A percentile compares a stretch with the other conserved stretches of the same genome.
phyloP scores from a whole-genome alignment of 495 filamentous ascomycete species.

The Ramalina intermedia region DNA sequence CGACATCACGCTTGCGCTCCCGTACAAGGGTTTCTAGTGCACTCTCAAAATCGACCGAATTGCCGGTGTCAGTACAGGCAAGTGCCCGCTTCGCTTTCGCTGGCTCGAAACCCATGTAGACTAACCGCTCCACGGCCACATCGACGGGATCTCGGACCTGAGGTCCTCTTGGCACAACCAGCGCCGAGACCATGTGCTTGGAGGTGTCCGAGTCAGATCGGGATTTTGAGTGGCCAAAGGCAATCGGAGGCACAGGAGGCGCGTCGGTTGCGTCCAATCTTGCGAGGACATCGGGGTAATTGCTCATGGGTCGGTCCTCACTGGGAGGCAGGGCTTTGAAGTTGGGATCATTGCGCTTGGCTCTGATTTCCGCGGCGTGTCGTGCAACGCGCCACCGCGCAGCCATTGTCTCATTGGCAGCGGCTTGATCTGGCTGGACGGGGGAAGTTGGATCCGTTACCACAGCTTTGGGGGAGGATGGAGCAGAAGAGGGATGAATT shows the following conservation, averaged over 20 bases:
- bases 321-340: constrained; percentile 19
- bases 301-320: constrained; percentile 33
- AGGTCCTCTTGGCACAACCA: constrained; percentile 17
- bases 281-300: constrained; percentile 26
- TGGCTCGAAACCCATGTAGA: constrained; percentile 33
- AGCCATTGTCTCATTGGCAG: constrained; percentile 9
- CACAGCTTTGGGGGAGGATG: constrained; percentile 3
- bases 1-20: constrained; percentile 25
- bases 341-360: constrained; percentile 21
- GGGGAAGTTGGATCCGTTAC: not conserved
- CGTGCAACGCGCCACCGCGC: constrained; percentile 25
- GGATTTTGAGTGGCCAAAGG: constrained; percentile 9
- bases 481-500: constrained; percentile 9
- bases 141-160: constrained; percentile 40
- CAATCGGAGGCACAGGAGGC: constrained; percentile 1
- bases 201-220: constrained; percentile 12
- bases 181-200: constrained; percentile 11
- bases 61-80: constrained; percentile 37
- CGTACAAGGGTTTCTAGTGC: constrained; percentile 30
- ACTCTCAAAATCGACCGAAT: constrained; percentile 32
- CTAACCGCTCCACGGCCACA: constrained; percentile 32
- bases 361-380: constrained; percentile 28
- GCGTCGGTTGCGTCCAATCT: constrained; percentile 10
- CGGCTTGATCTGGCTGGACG: not conserved
- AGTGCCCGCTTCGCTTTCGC: constrained; percentile 38